Evolutionary conservation across 352 stramenopile genomes (phyloP).

Genomic region (Phytopythium cucurbitacearum): DNA sequence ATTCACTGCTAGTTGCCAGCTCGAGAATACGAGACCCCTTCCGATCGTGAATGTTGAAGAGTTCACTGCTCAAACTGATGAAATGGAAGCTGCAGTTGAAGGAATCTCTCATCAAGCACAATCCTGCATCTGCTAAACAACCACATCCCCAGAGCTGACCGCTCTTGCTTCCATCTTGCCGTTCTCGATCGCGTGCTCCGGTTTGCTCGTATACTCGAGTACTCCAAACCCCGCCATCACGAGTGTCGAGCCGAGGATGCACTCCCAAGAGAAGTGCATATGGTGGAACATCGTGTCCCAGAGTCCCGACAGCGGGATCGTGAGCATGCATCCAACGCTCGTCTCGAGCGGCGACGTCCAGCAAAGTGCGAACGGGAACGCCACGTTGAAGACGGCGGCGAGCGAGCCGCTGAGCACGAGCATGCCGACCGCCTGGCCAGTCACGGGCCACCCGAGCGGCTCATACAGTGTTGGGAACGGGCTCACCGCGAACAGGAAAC

Average conservation of each 20-base stretch:
- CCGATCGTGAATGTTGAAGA: no score
- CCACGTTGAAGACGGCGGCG: constrained; percentile 35
- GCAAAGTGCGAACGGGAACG: constrained; percentile 36
- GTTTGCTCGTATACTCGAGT: constrained; percentile 15
- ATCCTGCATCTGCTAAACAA: no score
- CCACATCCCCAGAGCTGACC: no score
- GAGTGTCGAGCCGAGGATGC: constrained; percentile 37
- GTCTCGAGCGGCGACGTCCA: constrained; percentile 61
- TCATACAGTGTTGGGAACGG: constrained; percentile 44
- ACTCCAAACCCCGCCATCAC: constrained; percentile 53
- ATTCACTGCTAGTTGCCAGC: no score
- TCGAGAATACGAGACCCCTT: no score
- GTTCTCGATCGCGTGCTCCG: background rate
- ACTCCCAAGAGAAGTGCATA: constrained; percentile 47
- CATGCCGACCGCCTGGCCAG: constrained; percentile 24
- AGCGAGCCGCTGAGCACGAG: constrained; percentile 29
- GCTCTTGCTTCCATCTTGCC: background rate
- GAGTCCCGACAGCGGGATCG: constrained; percentile 46
- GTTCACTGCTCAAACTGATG: no score
- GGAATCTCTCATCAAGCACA: no score
- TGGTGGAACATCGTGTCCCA: constrained; percentile 42
- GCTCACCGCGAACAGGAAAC: constrained; percentile 26
- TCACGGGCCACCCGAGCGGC: constrained; percentile 38
- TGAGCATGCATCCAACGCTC: constrained; percentile 59
- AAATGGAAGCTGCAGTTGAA: no score